Conservation (phyloP, 2,329 filamentous ascomycete species). For the Penicillium freii region DNA sequence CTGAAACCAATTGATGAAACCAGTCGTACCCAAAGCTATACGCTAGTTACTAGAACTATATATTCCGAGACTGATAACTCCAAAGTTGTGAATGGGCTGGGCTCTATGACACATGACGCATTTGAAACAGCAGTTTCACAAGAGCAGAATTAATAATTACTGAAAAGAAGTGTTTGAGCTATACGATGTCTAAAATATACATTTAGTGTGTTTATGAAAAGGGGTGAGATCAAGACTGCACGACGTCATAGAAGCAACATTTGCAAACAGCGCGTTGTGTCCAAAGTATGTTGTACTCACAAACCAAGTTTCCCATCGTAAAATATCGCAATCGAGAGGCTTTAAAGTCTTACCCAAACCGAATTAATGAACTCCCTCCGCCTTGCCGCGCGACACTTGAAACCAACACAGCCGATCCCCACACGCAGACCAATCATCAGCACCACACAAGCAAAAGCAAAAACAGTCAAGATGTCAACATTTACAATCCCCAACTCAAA, state of each 20-base stretch:
- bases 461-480: slow-evolving; percentile 37
- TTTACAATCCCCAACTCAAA: slow-evolving; percentile 41
- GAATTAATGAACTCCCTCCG: slow-evolving; percentile 4
- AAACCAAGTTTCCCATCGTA: neutral
- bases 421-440: neutral
- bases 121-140: neutral
- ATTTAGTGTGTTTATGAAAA: neutral
- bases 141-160: neutral
- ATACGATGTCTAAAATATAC: neutral
- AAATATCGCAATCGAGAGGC: neutral
- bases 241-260: slow-evolving; percentile 6
- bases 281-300: neutral
- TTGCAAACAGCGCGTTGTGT: neutral
- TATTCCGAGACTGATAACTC: neutral
- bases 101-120: neutral
- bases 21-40: neutral
- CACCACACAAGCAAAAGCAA: neutral
- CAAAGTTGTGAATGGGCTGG: neutral
- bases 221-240: neutral
- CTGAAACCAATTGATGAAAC: neutral
- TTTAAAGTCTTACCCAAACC: neutral
- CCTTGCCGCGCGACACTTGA: slow-evolving; percentile 3
- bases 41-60: neutral
- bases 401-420: neutral
- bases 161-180: neutral